Base-by-base conservation (phyloP, 2,329 filamentous ascomycete species). In the Fulvia fulva region DNA sequence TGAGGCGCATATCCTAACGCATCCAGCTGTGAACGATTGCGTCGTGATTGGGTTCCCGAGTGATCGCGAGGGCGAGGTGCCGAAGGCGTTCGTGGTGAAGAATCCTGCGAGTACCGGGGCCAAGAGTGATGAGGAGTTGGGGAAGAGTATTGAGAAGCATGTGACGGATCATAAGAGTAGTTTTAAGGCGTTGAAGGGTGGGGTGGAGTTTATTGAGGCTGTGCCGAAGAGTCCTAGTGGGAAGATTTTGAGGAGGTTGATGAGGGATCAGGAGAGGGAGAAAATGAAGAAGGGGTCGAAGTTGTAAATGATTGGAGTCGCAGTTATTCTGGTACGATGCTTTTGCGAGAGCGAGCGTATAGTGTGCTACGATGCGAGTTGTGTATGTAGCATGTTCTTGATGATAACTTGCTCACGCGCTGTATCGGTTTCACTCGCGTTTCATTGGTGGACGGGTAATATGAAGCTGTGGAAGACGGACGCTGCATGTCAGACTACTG, bases 21-120 rank as follows among this genome's bases (percentile, higher is more conserved):
- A 93, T 70, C 84, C 86, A 0, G 80, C 81, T 11, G 89, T 94
- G n/a, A 83, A 84, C 45, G 90, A 95, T 73, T 88, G 85, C 65
- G 86, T 90, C 14, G 89, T 95, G 7, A 90, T 94, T 63, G 86
- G 87, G 14, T 78, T 91, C 1, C 87, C 86, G 0, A 84, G 87
- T 58, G 83, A 84, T 6, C 71, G 76, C 5, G 81, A 84, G 0
- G 84, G 84, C 26, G 84, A 87, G 65, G 74, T 86, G 0, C 84
- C 84, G 21, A 87, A 86, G 69, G 84, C 84, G 0, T 86, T 84
- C 60, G 79, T 87, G 4, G 84, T 86, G 58, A 86, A 85, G 70
- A 79, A 80, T 0, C 70, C 80, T 0, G 26, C 47, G 16, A 50
- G 47, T 19, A 26, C 47, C 16, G 76, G 69, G 11, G 58, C 65